Conservation (phyloP, 768 basidiomycete species). For the Scleroderma bovista region DNA sequence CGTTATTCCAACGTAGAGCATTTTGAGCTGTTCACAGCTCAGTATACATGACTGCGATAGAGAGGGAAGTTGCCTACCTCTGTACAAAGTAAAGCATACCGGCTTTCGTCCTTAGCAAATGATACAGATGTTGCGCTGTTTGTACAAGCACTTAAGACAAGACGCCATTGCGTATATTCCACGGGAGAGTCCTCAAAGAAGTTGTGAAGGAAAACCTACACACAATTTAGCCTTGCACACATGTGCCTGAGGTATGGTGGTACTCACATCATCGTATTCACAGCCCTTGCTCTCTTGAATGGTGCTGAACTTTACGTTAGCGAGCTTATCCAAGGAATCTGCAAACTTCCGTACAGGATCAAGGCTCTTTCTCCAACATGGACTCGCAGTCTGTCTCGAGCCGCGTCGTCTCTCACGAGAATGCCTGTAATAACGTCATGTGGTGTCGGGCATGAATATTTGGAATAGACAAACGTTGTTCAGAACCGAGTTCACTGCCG, state of each 20-base stretch:
- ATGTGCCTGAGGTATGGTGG: neutral
- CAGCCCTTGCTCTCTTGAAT: conserved; percentile 30
- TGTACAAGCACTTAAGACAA: conserved; percentile 42
- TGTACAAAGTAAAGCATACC: conserved; percentile 52
- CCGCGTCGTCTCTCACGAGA: conserved; percentile 57
- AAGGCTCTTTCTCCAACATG: conserved; percentile 55
- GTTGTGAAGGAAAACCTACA: conserved; percentile 65
- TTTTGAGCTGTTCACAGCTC: conserved; percentile 46
- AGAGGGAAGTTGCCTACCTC: conserved; percentile 37
- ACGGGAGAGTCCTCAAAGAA: conserved; percentile 64
- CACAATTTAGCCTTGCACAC: neutral
- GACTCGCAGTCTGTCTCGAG: conserved; percentile 39
- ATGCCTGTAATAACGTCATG: conserved; percentile 41
- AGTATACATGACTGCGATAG: neutral
- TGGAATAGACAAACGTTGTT: conserved; percentile 45
- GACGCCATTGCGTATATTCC: conserved; percentile 50
- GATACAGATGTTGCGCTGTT: conserved; percentile 19
- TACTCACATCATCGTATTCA: conserved; percentile 17
- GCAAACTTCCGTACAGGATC: conserved; percentile 42
- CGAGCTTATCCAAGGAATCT: neutral
- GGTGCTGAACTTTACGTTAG: conserved; percentile 14
- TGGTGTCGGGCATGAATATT: neutral
- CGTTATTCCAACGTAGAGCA: conserved; percentile 69
- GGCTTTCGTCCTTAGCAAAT: conserved; percentile 39
- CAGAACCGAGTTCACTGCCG: conserved; percentile 53